Conservation (phyloP, 2,329 filamentous ascomycete genomes). For the Xylaria sp. region DNA sequence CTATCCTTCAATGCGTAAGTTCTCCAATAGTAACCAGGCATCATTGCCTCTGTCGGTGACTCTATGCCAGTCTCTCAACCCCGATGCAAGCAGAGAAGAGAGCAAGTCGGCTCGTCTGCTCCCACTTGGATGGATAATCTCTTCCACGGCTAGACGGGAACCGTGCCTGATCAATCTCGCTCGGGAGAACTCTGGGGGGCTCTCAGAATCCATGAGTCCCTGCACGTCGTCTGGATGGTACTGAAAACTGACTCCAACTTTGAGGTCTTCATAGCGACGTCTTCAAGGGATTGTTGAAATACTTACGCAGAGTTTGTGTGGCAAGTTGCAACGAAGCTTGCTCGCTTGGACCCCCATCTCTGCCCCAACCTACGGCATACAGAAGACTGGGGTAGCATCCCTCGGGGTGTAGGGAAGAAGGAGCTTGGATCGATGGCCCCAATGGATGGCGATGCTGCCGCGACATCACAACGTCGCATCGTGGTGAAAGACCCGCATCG, state of each 20-base stretch:
- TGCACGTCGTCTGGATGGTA: constrained; percentile 5
- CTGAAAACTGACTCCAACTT: neutral
- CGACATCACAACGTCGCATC: constrained; percentile 16
- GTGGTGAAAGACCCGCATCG: constrained; percentile 9
- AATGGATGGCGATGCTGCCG: constrained; percentile 18
- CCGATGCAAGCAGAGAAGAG: no score
- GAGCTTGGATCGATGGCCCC: constrained; percentile 9
- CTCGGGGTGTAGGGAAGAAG: neutral
- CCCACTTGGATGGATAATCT: neutral
- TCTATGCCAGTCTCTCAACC: no score
- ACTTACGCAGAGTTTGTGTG: neutral
- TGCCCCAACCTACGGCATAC: neutral
- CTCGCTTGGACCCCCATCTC: constrained; percentile 14
- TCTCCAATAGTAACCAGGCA: no score
- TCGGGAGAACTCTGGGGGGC: neutral
- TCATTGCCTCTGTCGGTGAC: no score
- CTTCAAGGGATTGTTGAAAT: neutral
- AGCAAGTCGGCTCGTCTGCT: neutral
- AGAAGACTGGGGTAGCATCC: neutral
- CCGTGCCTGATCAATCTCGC: neutral
- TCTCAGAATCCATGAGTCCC: constrained; percentile 1
- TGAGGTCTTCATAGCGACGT: neutral
- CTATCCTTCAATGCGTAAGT: no score
- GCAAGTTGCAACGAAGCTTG: neutral
- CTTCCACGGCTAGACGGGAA: neutral